Conservation (phyloP, 768 basidiomycete genomes). For the Suillus decipiens region DNA sequence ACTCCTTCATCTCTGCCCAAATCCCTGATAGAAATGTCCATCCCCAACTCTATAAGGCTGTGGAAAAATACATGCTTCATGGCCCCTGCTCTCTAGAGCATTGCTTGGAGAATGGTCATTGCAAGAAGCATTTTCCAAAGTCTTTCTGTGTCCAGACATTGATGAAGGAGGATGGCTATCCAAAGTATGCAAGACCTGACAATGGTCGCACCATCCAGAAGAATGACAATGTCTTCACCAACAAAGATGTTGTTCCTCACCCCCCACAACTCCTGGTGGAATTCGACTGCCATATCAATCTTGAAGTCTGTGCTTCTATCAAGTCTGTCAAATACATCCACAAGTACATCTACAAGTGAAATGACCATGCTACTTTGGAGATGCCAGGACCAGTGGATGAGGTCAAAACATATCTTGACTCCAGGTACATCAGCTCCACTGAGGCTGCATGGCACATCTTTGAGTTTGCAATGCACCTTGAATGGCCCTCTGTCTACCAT, state of each 20-base stretch:
- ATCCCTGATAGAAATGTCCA: constrained; percentile 43
- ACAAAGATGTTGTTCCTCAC: constrained; percentile 46
- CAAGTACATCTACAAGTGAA: constrained; percentile 55
- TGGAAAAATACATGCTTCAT: constrained; percentile 48
- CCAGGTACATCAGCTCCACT: constrained; percentile 39
- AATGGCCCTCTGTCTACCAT: constrained; percentile 38
- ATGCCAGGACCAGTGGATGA: constrained; percentile 32
- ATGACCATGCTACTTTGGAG: constrained; percentile 40
- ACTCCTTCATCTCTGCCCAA: constrained; percentile 41
- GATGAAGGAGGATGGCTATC: constrained; percentile 44
- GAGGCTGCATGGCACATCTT: constrained; percentile 34
- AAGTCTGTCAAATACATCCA: constrained; percentile 45
- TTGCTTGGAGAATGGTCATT: constrained; percentile 46
- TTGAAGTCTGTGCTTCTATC: constrained; percentile 43
- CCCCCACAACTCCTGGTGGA: constrained; percentile 22
- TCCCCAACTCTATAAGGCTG: constrained; percentile 41
- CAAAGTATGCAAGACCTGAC: constrained; percentile 36
- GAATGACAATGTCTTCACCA: constrained; percentile 29
- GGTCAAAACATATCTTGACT: constrained; percentile 36
- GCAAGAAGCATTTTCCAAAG: constrained; percentile 48
- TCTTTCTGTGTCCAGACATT: constrained; percentile 35
- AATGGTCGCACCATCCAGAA: constrained; percentile 34
- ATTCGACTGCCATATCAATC: constrained; percentile 48
- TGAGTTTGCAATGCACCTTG: constrained; percentile 31
- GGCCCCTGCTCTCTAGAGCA: constrained; percentile 36